Evolutionary conservation across 495 filamentous ascomycete species (phyloP).

Genomic region (Tuber aestivum): DNA sequence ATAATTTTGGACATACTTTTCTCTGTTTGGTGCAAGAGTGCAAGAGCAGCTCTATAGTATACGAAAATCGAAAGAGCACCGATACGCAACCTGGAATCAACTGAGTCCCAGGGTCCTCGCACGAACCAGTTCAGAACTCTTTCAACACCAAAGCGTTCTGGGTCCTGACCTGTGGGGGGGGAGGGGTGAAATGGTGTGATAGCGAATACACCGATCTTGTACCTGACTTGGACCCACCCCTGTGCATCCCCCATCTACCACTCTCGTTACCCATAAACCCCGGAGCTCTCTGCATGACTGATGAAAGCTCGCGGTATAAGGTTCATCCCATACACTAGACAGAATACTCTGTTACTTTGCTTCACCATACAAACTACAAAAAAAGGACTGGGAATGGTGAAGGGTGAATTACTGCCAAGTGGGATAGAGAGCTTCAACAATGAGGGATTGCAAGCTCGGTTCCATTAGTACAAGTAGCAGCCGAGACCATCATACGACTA

Average conservation of each 20-base stretch:
- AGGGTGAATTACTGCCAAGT: background rate
- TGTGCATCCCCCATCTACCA: background rate
- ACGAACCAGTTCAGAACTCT: background rate
- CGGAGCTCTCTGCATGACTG: too few relatives aligned
- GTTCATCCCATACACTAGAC: background rate
- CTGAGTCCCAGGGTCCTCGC: background rate
- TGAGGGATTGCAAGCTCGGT: background rate
- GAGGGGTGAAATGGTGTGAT: background rate
- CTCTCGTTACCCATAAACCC: too few relatives aligned
- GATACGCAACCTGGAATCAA: background rate
- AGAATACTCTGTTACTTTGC: background rate
- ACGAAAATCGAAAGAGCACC: background rate
- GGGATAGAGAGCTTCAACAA: background rate
- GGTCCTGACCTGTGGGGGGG: background rate
- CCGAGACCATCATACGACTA: background rate
- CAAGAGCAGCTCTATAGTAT: slow-evolving; percentile 8
- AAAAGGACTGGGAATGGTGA: too few relatives aligned
- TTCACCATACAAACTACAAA: background rate
- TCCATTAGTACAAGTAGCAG: background rate
- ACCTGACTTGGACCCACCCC: background rate
- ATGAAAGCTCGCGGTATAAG: background rate
- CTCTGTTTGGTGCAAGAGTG: background rate
- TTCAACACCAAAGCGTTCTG: background rate
- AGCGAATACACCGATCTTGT: background rate
- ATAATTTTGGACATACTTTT: background rate